Conservation (phyloP, 768 basidiomycete genomes). For the Pulveroboletus sp. region DNA sequence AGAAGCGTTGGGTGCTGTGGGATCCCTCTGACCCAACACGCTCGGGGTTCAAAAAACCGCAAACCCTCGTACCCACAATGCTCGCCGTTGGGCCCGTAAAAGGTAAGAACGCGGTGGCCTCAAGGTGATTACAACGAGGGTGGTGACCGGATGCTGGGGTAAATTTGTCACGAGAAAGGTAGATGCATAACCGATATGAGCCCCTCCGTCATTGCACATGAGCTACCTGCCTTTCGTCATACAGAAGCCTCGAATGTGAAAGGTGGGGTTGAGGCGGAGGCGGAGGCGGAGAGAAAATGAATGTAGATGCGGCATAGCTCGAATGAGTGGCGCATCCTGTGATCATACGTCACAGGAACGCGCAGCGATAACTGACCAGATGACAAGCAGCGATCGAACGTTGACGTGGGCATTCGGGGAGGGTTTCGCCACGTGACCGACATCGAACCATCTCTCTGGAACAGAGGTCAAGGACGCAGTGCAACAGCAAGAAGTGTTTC, state of each 20-base stretch:
- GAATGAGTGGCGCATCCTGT: background rate
- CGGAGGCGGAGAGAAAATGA: slow-evolving; percentile 24
- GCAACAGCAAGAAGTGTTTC: background rate
- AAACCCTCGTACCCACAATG: slow-evolving; percentile 17
- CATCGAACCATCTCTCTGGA: background rate
- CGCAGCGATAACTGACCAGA: background rate
- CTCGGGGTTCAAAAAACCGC: background rate
- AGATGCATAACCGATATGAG: slow-evolving; percentile 12
- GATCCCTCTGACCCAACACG: background rate
- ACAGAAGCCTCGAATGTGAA: slow-evolving; percentile 12
- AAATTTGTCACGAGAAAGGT: slow-evolving; percentile 8
- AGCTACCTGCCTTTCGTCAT: slow-evolving; percentile 14
- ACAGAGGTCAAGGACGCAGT: slow-evolving; percentile 1
- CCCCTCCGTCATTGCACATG: slow-evolving; percentile 6
- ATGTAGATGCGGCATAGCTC: slow-evolving; percentile 3
- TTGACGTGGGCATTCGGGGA: slow-evolving; percentile 18
- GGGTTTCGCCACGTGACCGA: background rate
- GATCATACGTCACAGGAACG: slow-evolving; percentile 31
- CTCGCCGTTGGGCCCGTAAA: slow-evolving; percentile 1
- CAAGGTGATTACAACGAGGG: slow-evolving; percentile 30
- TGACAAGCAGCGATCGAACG: slow-evolving; percentile 13
- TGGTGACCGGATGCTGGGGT: slow-evolving; percentile 6
- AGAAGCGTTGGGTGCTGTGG: slow-evolving; percentile 4
- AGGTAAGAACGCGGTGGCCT: slow-evolving; percentile 23
- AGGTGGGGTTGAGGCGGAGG: slow-evolving; percentile 31